phyloP scores from a whole-genome alignment of 164 flowering plant species.

The Vitis rupestris region DNA sequence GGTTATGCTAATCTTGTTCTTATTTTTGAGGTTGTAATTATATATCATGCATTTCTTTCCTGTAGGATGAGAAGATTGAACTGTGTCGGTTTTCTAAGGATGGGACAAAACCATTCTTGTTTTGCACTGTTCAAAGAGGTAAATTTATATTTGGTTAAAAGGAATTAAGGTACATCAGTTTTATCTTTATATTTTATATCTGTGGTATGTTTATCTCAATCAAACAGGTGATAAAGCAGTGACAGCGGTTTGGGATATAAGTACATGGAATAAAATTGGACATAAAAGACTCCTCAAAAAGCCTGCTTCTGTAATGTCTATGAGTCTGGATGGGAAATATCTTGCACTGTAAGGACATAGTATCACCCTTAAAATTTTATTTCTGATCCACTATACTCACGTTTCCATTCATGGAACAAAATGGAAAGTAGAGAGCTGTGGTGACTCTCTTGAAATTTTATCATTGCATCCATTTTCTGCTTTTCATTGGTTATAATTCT shows the following conservation, averaged over 20 bases:
- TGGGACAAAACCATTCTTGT: slow-evolving; percentile 95
- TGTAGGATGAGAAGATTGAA: slow-evolving; percentile 87
- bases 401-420: not conserved
- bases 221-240: slow-evolving; percentile 65
- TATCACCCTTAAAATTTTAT: not conserved
- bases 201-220: slow-evolving; percentile 1
- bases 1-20: not conserved
- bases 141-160: slow-evolving; percentile 1
- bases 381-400: too few species aligned
- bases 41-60: slow-evolving; percentile 1
- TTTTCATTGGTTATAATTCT: too few species aligned
- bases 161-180: not conserved
- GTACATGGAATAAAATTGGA: slow-evolving; percentile 91
- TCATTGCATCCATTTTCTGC: not conserved
- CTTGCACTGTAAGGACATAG: slow-evolving; percentile 75
- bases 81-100: slow-evolving; percentile 93
- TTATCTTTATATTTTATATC: not conserved
- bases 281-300: slow-evolving; percentile 70
- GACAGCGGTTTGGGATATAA: slow-evolving; percentile 84
- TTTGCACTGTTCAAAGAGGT: slow-evolving; percentile 85
- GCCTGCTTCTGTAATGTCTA: slow-evolving; percentile 72
- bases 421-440: not conserved
- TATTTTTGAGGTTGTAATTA: not conserved
- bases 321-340: slow-evolving; percentile 92
- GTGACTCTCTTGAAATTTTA: not conserved